phyloP scores from a whole-genome alignment of 345 rosid species.

The Citrus maxima region DNA sequence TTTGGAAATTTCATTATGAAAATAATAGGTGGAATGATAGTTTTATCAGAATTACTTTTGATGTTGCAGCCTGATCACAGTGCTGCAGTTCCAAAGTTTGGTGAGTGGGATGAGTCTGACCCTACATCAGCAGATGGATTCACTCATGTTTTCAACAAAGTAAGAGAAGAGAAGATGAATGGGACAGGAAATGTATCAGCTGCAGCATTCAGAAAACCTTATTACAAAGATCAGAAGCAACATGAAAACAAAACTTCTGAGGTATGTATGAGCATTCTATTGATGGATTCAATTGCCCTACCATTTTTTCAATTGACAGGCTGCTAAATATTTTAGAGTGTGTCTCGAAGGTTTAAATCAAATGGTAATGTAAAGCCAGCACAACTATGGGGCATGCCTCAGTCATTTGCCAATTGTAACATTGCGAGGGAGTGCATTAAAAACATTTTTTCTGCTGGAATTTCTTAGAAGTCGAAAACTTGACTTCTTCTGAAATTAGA shows the following conservation, averaged over 20 bases:
- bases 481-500: not conserved
- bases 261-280: constrained; percentile 6
- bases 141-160: constrained; percentile 29
- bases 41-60: not conserved
- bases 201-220: not conserved
- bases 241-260: not conserved
- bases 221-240: not conserved
- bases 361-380: not conserved
- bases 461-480: not conserved
- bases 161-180: constrained; percentile 29
- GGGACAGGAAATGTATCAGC: not conserved
- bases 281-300: not conserved
- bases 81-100: constrained; percentile 34
- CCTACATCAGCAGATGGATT: constrained; percentile 34
- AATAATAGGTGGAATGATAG: not conserved
- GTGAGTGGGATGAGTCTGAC: constrained; percentile 39
- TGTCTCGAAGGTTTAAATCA: not conserved
- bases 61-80: constrained; percentile 22
- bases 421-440: not conserved
- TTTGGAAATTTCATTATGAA: not conserved
- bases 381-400: not conserved
- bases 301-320: not conserved
- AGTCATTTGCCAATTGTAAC: not conserved
- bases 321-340: not conserved
- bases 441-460: not conserved